A percentile compares a stretch with the other conserved stretches of the same genome.
Conservation (phyloP, 2,329 filamentous ascomycete species). For the Stachybotrys echinatus region DNA sequence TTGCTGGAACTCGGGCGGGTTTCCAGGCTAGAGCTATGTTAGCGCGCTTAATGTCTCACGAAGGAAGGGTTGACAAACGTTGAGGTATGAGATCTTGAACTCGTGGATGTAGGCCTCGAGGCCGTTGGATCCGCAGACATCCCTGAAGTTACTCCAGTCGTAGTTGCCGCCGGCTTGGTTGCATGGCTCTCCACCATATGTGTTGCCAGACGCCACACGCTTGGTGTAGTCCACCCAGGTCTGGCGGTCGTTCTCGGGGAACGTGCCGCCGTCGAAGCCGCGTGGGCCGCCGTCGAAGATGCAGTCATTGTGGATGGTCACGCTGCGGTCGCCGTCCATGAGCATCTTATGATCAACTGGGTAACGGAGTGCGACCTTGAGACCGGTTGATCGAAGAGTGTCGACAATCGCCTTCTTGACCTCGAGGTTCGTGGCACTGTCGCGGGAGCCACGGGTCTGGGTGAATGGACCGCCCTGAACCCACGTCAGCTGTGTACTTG, state of each 20-base stretch:
- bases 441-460: conserved; percentile 1
- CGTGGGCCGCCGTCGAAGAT: conserved; percentile 21
- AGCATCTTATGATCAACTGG: conserved; percentile 8
- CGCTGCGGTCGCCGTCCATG: conserved; percentile 10
- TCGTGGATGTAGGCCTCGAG: conserved; percentile 8
- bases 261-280: conserved; percentile 9
- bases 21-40: background rate
- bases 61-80: conserved; percentile 4
- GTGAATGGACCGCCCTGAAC: conserved; percentile 7
- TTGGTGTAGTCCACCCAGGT: conserved; percentile 9
- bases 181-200: conserved; percentile 11
- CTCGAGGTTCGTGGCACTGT: conserved; percentile 1
- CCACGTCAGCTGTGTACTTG: background rate
- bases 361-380: conserved; percentile 10
- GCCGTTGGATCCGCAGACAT: conserved; percentile 9
- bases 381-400: conserved; percentile 2
- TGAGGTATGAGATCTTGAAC: conserved; percentile 7
- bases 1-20: background rate
- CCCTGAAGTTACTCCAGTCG: conserved; percentile 7
- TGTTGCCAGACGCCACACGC: conserved; percentile 5
- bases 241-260: conserved; percentile 7
- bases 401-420: conserved; percentile 6
- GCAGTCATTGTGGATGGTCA: conserved; percentile 26
- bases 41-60: background rate
- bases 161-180: conserved; percentile 6